Percentiles rank a stretch among this genome's conserved stretches.
Conservation (phyloP, 495 filamentous ascomycete genomes). For the Penicillium desertorum region DNA sequence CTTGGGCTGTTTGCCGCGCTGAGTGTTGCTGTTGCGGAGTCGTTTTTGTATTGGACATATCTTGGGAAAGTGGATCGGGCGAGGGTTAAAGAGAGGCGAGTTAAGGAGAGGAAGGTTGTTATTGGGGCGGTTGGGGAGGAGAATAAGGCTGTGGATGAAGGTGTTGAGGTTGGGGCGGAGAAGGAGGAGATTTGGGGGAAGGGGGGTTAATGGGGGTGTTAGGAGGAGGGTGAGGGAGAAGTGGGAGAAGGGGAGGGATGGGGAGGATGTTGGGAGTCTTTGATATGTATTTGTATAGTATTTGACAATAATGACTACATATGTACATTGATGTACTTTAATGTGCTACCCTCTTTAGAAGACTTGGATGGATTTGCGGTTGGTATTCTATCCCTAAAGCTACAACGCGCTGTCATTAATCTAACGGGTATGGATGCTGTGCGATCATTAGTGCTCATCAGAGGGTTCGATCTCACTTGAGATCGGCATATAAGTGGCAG, state of each 20-base stretch:
- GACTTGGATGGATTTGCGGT: neutral
- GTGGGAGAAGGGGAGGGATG: slow-evolving; percentile 40
- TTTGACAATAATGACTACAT: slow-evolving; percentile 1
- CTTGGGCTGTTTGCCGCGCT: slow-evolving; percentile 42
- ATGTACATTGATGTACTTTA: neutral
- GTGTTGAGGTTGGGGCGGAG: slow-evolving; percentile 22
- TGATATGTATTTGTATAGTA: slow-evolving; percentile 5
- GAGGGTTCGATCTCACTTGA: slow-evolving; percentile 11
- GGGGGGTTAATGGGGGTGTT: slow-evolving; percentile 47
- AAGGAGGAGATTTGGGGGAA: slow-evolving; percentile 49
- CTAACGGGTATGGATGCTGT: slow-evolving; percentile 36
- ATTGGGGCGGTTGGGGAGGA: slow-evolving; percentile 49
- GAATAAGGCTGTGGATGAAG: slow-evolving; percentile 3
- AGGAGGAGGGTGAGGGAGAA: slow-evolving; percentile 46
- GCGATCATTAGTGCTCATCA: slow-evolving; percentile 34
- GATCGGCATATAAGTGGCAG: slow-evolving; percentile 18
- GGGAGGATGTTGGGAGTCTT: slow-evolving; percentile 4
- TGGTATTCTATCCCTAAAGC: slow-evolving; percentile 28
- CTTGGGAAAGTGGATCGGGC: slow-evolving; percentile 73
- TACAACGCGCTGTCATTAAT: slow-evolving; percentile 32
- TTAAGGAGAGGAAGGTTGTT: slow-evolving; percentile 72
- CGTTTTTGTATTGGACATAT: slow-evolving; percentile 85
- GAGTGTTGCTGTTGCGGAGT: slow-evolving; percentile 80
- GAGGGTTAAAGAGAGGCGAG: slow-evolving; percentile 59
- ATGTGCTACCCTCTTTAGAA: neutral